Evolutionary conservation across 192 early-diverging fungal genomes (phyloP), one percentile per base, ranked within the genome.

Genomic region (Blastocladiella britannica): DNA sequence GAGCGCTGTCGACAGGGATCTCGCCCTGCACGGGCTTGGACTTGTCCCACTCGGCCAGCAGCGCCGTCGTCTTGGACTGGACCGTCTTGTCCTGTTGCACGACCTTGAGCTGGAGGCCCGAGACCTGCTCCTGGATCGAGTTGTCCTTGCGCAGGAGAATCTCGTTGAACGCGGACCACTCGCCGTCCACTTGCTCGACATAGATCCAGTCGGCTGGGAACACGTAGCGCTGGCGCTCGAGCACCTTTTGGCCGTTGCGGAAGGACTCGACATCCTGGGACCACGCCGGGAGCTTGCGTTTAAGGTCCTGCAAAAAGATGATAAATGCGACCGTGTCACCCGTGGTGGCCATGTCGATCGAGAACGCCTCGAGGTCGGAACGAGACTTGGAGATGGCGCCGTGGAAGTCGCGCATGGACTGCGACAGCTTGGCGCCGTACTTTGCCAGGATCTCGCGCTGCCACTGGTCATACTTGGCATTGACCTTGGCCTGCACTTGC

Each of bases 401-500:
- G 63, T 87, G 79, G 65, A 93, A 86, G 28, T 80, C 75, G 47
- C 81, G 77, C 84, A 96, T 95, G 27, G 82, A 78, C 20, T 69
- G 67, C 23, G 80, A 81, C 20, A 99, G 70, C 62, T 82, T 83
- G 54, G 63, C 67, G 5, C 90, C 93, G 65, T 95, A 99, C 56
- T 80, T 81, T 70, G 85, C 86, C 29, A 94, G 75, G 23, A 97
- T 84, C 62, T 99, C 96, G 28, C 81, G 77, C 65, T 99, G 96
- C 96, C 94, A 99, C 58, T 72, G 76, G 61, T 97, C 96, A 73
- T 99, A 97, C 63, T 93, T 91, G 47, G 82, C 78, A 55, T 93
- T 97, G 54, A 99, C 92, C 65, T 97, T 99, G 54, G 81, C 77
- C 67, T 97, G 96, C n/a, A 97, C 93, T 67, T 92, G 89, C 62